A percentile compares a stretch with the other conserved stretches of the same genome.
Evolutionary conservation across 352 stramenopile species (phyloP).

Genomic region (Phytopythium aichiense): DNA sequence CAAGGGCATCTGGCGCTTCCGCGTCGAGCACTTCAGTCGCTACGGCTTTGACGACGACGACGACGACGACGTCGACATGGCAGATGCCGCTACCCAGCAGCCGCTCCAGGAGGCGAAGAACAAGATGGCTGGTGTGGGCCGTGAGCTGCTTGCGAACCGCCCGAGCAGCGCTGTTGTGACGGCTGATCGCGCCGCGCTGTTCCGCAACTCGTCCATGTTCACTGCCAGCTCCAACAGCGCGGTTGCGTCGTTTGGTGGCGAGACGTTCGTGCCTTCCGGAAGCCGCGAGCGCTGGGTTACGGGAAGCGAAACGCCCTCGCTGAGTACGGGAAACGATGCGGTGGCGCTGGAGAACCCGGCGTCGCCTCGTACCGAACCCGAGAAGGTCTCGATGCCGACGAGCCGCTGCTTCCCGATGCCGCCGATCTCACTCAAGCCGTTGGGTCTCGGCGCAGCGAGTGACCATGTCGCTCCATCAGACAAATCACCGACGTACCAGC

Average conservation of each 20-base stretch:
- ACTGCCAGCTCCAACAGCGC: slow-evolving; percentile 15
- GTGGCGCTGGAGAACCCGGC: slow-evolving; percentile 3
- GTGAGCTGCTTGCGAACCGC: slow-evolving; percentile 11
- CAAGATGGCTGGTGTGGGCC: slow-evolving; percentile 25
- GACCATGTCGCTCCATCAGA: slow-evolving; percentile 19
- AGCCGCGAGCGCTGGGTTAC: slow-evolving; percentile 14
- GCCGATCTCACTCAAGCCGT: slow-evolving; percentile 19
- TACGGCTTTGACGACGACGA: slow-evolving; percentile 81
- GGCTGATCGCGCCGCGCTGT: slow-evolving; percentile 30
- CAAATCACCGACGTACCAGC: slow-evolving; percentile 67
- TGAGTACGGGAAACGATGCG: not conserved
- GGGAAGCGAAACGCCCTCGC: not conserved
- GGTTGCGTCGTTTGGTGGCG: slow-evolving; percentile 35
- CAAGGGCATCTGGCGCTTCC: slow-evolving; percentile 80
- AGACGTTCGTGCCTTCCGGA: not conserved
- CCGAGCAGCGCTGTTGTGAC: slow-evolving; percentile 16
- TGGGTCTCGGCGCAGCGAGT: slow-evolving; percentile 32
- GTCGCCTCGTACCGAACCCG: slow-evolving; percentile 2
- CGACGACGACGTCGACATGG: slow-evolving; percentile 46
- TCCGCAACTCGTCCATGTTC: slow-evolving; percentile 49
- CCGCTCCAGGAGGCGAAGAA: slow-evolving; percentile 13
- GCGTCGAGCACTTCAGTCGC: slow-evolving; percentile 83
- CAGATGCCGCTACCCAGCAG: slow-evolving; percentile 12
- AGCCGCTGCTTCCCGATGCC: slow-evolving; percentile 7
- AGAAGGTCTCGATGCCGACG: not conserved